These are phyloP conservation scores for Aspergillus jensenii DNA, from an alignment of 2,329 filamentous ascomycete genomes.

Conservation along the genomic window DNA sequence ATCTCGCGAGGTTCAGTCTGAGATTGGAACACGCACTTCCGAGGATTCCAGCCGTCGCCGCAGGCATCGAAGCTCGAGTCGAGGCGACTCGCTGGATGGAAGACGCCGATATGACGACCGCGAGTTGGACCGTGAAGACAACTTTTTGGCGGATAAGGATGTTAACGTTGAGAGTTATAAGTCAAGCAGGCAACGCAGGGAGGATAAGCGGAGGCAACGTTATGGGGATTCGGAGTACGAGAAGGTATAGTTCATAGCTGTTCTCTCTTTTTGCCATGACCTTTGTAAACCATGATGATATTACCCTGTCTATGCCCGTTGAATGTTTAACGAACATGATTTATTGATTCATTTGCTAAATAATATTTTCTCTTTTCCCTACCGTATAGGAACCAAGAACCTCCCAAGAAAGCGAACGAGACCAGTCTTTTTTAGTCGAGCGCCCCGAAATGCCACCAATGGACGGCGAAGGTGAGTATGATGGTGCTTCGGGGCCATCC, in stretches of 20 bases:
- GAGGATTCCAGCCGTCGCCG: slow-evolving; percentile 45
- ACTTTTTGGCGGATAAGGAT: slow-evolving; percentile 39
- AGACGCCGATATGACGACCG: slow-evolving; percentile 37
- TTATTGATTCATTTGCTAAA: slow-evolving; percentile 32
- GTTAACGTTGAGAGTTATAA: slow-evolving; percentile 33
- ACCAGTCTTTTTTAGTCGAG: slow-evolving; percentile 64
- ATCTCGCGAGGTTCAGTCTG: slow-evolving; percentile 37
- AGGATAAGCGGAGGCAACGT: slow-evolving; percentile 36
- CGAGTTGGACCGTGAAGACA: slow-evolving; percentile 21
- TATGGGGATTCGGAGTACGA: slow-evolving; percentile 36
- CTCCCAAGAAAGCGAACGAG: slow-evolving; percentile 36
- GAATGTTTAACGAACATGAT: slow-evolving; percentile 5
- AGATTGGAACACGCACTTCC: slow-evolving; percentile 29
- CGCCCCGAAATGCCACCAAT: slow-evolving; percentile 58
- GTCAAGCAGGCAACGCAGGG: slow-evolving; percentile 33
- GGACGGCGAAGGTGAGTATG: slow-evolving; percentile 39
- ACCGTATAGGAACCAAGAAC: slow-evolving; percentile 33
- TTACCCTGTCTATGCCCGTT: slow-evolving; percentile 23
- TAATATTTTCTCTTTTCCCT: slow-evolving; percentile 24
- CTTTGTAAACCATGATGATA: slow-evolving; percentile 31
- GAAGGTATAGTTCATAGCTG: slow-evolving; percentile 41
- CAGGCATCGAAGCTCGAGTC: slow-evolving; percentile 38
- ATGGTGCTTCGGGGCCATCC: slow-evolving; percentile 48
- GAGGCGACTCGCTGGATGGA: slow-evolving; percentile 44
- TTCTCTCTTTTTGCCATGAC: slow-evolving; percentile 23